Evolutionary conservation across 768 basidiomycete species (phyloP).

Genomic region (Sporobolomyces roseus): DNA sequence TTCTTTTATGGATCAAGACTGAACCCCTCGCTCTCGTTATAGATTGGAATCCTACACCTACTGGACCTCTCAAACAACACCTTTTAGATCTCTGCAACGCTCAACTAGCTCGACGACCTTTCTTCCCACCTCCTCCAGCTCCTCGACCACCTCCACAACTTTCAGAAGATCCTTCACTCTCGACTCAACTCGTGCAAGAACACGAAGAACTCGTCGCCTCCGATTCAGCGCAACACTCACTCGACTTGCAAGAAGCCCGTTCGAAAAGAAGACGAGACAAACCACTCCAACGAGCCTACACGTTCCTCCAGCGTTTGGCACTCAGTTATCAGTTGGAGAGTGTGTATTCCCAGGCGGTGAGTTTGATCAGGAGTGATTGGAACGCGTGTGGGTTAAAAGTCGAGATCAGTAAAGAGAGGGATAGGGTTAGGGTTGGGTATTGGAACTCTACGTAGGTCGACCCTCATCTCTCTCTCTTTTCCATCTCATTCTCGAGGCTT

Average conservation of each 20-base stretch:
- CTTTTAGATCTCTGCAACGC: slow-evolving; percentile 42
- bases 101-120: slow-evolving; percentile 31
- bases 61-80: slow-evolving; percentile 41
- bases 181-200: too few relatives aligned
- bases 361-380: slow-evolving; percentile 45
- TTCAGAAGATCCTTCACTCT: neutral
- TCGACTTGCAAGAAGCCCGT: neutral
- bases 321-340: slow-evolving; percentile 89
- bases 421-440: slow-evolving; percentile 69
- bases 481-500: neutral
- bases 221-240: neutral
- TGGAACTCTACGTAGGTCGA: too few relatives aligned
- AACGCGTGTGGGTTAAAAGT: slow-evolving; percentile 56
- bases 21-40: neutral
- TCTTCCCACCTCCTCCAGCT: neutral
- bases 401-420: slow-evolving; percentile 65
- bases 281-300: slow-evolving; percentile 77
- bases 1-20: neutral
- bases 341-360: slow-evolving; percentile 50
- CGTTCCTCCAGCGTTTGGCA: slow-evolving; percentile 87
- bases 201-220: neutral
- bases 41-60: slow-evolving; percentile 32
- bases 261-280: slow-evolving; percentile 55
- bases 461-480: slow-evolving; percentile 22
- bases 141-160: neutral